Conservation (phyloP, 139 green algal species). For the Eudorina sp. region DNA sequence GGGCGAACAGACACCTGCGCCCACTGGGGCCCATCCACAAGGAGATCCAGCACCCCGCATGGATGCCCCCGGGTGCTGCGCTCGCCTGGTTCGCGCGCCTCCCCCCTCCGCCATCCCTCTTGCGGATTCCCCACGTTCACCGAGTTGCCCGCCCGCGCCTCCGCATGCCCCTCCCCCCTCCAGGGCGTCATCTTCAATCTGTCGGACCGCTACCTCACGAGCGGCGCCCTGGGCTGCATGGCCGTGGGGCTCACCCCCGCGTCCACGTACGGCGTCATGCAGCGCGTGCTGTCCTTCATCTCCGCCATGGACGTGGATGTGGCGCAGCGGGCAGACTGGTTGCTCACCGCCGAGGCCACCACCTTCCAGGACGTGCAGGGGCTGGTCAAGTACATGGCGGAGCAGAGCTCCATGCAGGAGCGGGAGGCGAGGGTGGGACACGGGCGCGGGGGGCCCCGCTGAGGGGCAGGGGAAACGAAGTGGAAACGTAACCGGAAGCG, state of each 20-base stretch:
- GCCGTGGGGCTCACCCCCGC: constrained; percentile 50
- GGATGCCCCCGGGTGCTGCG: too few relatives aligned
- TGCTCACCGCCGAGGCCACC: background rate
- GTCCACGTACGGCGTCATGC: constrained; percentile 53
- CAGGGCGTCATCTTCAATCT: constrained; percentile 65
- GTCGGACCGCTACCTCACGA: constrained; percentile 48
- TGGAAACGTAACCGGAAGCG: too few relatives aligned
- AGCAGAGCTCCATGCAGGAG: constrained; percentile 43
- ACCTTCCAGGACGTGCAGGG: constrained; percentile 55
- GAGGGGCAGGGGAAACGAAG: too few relatives aligned
- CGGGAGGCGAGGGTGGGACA: background rate
- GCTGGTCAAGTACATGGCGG: constrained; percentile 61
- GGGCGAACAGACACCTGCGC: too few relatives aligned
- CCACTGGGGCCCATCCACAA: too few relatives aligned
- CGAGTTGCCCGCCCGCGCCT: too few relatives aligned
- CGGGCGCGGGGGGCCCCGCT: too few relatives aligned
- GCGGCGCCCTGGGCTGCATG: constrained; percentile 53
- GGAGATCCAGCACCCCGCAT: too few relatives aligned
- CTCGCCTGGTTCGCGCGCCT: too few relatives aligned
- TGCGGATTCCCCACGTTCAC: too few relatives aligned
- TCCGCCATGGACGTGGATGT: constrained; percentile 6
- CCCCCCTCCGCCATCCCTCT: background rate
- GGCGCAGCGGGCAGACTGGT: background rate
- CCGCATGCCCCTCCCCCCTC: background rate
- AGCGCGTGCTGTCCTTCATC: constrained; percentile 45